These are phyloP conservation scores for Dentipellis fragilis DNA, from an alignment of 768 basidiomycete genomes.

Conservation along the genomic window DNA sequence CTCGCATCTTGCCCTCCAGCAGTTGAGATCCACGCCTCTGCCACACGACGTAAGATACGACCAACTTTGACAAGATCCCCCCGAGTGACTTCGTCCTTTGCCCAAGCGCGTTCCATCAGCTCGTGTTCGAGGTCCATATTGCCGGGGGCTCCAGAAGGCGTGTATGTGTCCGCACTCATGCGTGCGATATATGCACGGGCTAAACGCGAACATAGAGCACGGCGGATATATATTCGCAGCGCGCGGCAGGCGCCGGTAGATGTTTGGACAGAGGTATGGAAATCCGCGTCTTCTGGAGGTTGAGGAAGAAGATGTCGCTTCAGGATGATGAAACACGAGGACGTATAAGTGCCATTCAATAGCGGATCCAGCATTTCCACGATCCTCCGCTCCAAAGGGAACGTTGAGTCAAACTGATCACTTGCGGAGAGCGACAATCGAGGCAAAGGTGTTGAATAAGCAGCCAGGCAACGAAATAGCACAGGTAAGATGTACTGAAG, in stretches of 20 bases:
- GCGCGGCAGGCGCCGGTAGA: constrained; percentile 33
- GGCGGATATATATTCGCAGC: constrained; percentile 52
- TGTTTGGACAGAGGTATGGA: constrained; percentile 15
- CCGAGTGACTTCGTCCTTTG: constrained; percentile 52
- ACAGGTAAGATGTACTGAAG: constrained; percentile 53
- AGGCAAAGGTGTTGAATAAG: constrained; percentile 57
- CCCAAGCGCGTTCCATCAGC: constrained; percentile 65
- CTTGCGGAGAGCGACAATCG: constrained; percentile 46
- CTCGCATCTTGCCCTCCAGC: constrained; percentile 5
- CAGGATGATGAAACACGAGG: constrained; percentile 54
- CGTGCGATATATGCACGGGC: constrained; percentile 58
- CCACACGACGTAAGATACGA: constrained; percentile 39
- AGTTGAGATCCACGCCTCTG: constrained; percentile 47
- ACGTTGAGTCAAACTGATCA: constrained; percentile 20
- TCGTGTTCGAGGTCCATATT: constrained; percentile 52
- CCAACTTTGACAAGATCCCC: constrained; percentile 61
- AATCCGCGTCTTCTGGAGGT: constrained; percentile 12
- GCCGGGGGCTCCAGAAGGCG: constrained; percentile 49
- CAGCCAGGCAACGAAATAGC: constrained; percentile 62
- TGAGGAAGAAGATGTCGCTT: constrained; percentile 49
- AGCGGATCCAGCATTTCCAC: constrained; percentile 46
- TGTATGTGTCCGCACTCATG: constrained; percentile 40
- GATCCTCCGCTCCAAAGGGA: constrained; percentile 42
- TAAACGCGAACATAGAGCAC: constrained; percentile 48
- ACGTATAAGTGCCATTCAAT: constrained; percentile 55